Percentiles rank a stretch among this genome's conserved stretches.
Conservation (phyloP, 1,139 yeast species). For the Insectozyma bohioensis region DNA sequence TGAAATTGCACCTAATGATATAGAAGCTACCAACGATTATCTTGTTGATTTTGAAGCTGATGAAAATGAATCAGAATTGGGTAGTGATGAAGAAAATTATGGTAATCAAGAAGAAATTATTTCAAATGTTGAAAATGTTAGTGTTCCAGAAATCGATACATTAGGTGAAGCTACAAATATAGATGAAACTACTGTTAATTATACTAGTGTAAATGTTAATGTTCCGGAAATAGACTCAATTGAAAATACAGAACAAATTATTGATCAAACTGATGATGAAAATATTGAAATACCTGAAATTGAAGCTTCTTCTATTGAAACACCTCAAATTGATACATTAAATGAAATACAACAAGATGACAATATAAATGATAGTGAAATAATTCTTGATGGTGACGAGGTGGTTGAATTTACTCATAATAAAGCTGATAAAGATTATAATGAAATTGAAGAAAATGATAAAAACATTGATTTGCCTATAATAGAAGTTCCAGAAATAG, state of each 20-base stretch:
- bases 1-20: too few species aligned
- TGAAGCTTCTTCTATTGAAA: background rate
- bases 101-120: too few species aligned
- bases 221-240: conserved; percentile 13
- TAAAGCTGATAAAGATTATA: background rate
- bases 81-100: too few species aligned
- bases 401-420: background rate
- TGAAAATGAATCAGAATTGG: too few species aligned
- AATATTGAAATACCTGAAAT: background rate
- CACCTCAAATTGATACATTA: background rate
- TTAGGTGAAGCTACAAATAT: conserved; percentile 31
- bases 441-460: background rate
- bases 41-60: too few species aligned
- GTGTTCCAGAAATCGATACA: background rate
- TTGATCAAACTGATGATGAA: background rate
- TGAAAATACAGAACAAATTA: conserved; percentile 1
- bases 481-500: conserved; percentile 1
- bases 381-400: too few species aligned
- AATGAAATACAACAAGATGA: too few species aligned
- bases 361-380: too few species aligned
- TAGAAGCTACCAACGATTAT: too few species aligned
- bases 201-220: conserved; percentile 1
- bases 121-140: too few species aligned
- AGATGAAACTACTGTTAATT: conserved; percentile 13
- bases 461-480: background rate